Conservation (phyloP, 73 alveolate species). For the Breviolum minutum region DNA sequence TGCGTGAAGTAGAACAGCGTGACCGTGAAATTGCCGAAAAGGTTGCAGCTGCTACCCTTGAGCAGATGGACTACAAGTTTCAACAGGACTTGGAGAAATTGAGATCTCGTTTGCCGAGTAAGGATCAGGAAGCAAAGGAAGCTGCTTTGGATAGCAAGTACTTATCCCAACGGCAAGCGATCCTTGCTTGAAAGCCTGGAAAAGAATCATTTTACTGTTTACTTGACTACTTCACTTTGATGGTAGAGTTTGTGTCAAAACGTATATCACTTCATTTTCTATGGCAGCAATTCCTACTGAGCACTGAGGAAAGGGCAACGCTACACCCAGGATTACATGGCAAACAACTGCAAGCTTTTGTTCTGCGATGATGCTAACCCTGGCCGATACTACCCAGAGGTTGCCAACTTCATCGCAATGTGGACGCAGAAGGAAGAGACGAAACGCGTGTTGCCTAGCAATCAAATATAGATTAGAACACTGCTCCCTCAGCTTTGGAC, state of each 20-base stretch:
- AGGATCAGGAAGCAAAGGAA: neutral
- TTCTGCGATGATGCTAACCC: neutral
- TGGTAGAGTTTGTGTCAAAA: neutral
- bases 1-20: neutral
- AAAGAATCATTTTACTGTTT: neutral
- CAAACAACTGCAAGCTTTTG: neutral
- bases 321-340: neutral
- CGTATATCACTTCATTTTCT: neutral
- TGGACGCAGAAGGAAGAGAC: neutral
- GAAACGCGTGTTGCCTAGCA: neutral
- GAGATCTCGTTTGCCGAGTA: neutral
- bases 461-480: neutral
- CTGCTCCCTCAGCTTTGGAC: neutral
- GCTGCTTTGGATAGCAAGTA: slow-evolving; percentile 7
- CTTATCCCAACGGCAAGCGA: neutral
- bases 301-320: neutral
- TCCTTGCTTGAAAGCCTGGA: neutral
- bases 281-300: neutral
- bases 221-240: too few species aligned
- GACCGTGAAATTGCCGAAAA: neutral
- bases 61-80: neutral
- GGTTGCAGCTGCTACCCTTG: neutral
- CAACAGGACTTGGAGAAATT: neutral
- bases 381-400: neutral
- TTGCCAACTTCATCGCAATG: neutral